Evolutionary conservation across 2,329 filamentous ascomycete species (phyloP).

Genomic region (Aspergillus pseudoglaucus): DNA sequence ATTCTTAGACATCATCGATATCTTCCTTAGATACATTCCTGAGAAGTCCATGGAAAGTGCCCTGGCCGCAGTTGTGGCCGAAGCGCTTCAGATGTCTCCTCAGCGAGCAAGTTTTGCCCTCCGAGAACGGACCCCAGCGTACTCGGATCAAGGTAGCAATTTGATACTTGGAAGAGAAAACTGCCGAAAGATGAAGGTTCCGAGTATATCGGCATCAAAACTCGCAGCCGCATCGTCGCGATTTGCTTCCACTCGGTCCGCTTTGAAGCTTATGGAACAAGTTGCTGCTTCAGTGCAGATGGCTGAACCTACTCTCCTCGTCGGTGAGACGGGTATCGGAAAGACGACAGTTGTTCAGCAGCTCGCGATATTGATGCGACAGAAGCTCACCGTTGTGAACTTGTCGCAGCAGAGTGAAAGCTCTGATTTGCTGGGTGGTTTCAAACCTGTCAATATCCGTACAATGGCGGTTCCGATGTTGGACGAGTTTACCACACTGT

Average conservation of each 20-base stretch:
- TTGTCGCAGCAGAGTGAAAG: constrained; percentile 96
- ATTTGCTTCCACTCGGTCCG: constrained; percentile 85
- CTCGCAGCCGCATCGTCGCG: constrained; percentile 34
- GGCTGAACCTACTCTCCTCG: constrained; percentile 82
- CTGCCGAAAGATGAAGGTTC: constrained; percentile 52
- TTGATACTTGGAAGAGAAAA: constrained; percentile 62
- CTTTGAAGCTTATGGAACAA: constrained; percentile 78
- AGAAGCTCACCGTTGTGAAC: constrained; percentile 87
- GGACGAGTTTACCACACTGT: constrained; percentile 88
- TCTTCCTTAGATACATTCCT: constrained; percentile 76
- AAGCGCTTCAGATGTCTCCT: constrained; percentile 79
- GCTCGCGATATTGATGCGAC: constrained; percentile 73
- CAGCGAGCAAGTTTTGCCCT: constrained; percentile 76
- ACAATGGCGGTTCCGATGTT: constrained; percentile 83
- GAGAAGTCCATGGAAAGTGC: constrained; percentile 52
- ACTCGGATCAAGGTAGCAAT: constrained; percentile 55
- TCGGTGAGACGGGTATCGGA: constrained; percentile 98
- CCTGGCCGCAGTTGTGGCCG: constrained; percentile 62
- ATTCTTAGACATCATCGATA: constrained; percentile 89
- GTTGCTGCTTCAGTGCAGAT: constrained; percentile 75
- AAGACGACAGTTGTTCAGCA: constrained; percentile 97
- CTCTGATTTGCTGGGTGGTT: constrained; percentile 89
- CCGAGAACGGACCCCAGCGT: constrained; percentile 61
- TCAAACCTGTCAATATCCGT: constrained; percentile 89
- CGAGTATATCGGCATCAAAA: constrained; percentile 39